These are phyloP conservation scores for Lizonia empirigonia DNA, from an alignment of 2,329 filamentous ascomycete genomes.

Conservation along the genomic window DNA sequence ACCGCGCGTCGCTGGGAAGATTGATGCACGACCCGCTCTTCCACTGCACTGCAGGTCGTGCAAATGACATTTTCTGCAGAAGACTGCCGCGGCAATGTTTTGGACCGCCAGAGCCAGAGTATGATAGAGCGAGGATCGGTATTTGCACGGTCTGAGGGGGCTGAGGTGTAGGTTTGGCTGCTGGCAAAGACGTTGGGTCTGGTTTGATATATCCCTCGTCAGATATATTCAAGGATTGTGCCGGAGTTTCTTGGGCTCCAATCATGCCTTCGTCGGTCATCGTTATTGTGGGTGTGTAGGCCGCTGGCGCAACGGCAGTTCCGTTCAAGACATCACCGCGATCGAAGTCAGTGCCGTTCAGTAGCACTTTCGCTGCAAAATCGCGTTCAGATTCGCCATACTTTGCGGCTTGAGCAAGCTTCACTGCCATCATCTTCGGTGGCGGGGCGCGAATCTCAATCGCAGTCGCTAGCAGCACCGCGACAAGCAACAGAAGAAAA, in stretches of 20 bases:
- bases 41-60: constrained; percentile 32
- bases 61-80: constrained; percentile 33
- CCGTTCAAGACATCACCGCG: constrained; percentile 35
- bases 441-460: constrained; percentile 36
- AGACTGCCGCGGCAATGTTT: constrained; percentile 45
- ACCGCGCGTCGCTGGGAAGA: constrained; percentile 39
- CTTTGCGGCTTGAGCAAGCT: constrained; percentile 36
- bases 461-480: constrained; percentile 35
- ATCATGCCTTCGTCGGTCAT: constrained; percentile 34
- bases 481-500: constrained; percentile 35
- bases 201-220: constrained; percentile 33
- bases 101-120: constrained; percentile 40
- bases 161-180: constrained; percentile 18
- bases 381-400: constrained; percentile 22
- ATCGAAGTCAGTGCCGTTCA: constrained; percentile 40
- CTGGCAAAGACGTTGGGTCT: constrained; percentile 7
- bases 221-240: constrained; percentile 20
- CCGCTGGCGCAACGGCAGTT: constrained; percentile 23
- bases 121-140: constrained; percentile 42
- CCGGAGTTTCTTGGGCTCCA: constrained; percentile 26
- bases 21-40: constrained; percentile 42
- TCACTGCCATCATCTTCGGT: constrained; percentile 30
- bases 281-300: constrained; percentile 24
- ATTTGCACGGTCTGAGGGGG: constrained; percentile 21
- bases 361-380: constrained; percentile 28